Evolutionary conservation across 2,329 filamentous ascomycete genomes (phyloP).

Genomic region (Rutstroemia sp.): DNA sequence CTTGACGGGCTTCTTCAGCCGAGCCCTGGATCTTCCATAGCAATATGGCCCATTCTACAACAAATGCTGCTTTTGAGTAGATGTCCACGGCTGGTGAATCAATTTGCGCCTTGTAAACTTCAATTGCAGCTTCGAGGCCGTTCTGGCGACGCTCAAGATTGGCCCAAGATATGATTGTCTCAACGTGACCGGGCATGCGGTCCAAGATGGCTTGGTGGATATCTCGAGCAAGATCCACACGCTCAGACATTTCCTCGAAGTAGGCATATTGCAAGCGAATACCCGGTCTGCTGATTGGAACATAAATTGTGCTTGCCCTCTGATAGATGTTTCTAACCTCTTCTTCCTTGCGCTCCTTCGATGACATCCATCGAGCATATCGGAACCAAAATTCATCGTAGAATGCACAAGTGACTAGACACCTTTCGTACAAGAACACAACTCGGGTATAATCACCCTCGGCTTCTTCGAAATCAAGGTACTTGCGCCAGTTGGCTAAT

Average conservation of each 20-base stretch:
- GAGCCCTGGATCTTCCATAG: conserved; percentile 84
- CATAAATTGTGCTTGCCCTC: conserved; percentile 75
- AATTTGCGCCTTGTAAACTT: conserved; percentile 74
- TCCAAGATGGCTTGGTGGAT: conserved; percentile 78
- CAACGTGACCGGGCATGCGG: conserved; percentile 71
- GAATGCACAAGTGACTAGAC: conserved; percentile 82
- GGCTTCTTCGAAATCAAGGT: conserved; percentile 88
- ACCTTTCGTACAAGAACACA: conserved; percentile 87
- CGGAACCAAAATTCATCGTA: conserved; percentile 98
- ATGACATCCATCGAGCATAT: conserved; percentile 91
- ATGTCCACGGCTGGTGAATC: conserved; percentile 64
- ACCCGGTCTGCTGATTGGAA: conserved; percentile 76
- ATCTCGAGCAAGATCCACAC: conserved; percentile 70
- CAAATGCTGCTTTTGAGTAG: conserved; percentile 77
- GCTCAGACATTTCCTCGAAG: conserved; percentile 81
- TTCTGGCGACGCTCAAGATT: conserved; percentile 78
- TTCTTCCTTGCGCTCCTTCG: conserved; percentile 73
- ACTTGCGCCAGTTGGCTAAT: conserved; percentile 87
- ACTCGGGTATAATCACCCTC: conserved; percentile 71
- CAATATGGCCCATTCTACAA: conserved; percentile 80
- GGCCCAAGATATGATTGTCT: conserved; percentile 81
- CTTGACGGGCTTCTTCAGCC: conserved; percentile 69
- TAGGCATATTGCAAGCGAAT: conserved; percentile 87
- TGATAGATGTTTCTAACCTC: conserved; percentile 90
- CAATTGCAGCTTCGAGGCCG: conserved; percentile 76